A percentile compares a stretch with the other conserved stretches of the same genome.
These are phyloP conservation scores for Xanthoconium purpureum DNA, from an alignment of 768 basidiomycete species.

Conservation along the genomic window DNA sequence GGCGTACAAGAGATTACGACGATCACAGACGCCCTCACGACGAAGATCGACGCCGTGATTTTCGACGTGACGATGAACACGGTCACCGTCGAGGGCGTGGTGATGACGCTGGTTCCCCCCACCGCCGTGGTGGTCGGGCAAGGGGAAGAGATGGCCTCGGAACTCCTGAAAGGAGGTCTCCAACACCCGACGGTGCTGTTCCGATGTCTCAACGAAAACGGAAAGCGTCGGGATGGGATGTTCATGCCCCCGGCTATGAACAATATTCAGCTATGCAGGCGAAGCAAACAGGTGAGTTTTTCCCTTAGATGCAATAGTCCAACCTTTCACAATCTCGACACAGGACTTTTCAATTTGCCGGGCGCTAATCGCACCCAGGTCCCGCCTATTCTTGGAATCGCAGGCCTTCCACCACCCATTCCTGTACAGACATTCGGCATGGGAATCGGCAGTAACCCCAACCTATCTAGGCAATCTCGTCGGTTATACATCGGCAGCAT, in stretches of 20 bases:
- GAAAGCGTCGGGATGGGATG: conserved; percentile 94
- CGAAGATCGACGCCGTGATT: conserved; percentile 50
- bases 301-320: neutral
- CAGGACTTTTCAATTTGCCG: conserved; percentile 94
- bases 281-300: conserved; percentile 85
- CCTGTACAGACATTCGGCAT: conserved; percentile 83
- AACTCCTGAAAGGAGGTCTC: conserved; percentile 78
- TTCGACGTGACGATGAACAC: conserved; percentile 43
- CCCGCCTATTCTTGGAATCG: conserved; percentile 76
- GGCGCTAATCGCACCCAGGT: conserved; percentile 90
- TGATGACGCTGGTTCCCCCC: conserved; percentile 40
- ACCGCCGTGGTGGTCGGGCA: conserved; percentile 46
- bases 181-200: conserved; percentile 82
- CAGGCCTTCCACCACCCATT: conserved; percentile 79
- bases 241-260: conserved; percentile 93
- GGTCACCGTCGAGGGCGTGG: conserved; percentile 30
- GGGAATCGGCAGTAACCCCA: conserved; percentile 84
- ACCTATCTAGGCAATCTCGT: conserved; percentile 88
- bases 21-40: conserved; percentile 45
- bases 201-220: conserved; percentile 84
- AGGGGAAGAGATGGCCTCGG: conserved; percentile 49
- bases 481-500: conserved; percentile 97
- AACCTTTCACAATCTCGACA: conserved; percentile 12
- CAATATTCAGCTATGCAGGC: conserved; percentile 94
- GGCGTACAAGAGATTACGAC: conserved; percentile 45